phyloP scores from a whole-genome alignment of 768 basidiomycete genomes.

The Pilatotrama ljubarskyi region DNA sequence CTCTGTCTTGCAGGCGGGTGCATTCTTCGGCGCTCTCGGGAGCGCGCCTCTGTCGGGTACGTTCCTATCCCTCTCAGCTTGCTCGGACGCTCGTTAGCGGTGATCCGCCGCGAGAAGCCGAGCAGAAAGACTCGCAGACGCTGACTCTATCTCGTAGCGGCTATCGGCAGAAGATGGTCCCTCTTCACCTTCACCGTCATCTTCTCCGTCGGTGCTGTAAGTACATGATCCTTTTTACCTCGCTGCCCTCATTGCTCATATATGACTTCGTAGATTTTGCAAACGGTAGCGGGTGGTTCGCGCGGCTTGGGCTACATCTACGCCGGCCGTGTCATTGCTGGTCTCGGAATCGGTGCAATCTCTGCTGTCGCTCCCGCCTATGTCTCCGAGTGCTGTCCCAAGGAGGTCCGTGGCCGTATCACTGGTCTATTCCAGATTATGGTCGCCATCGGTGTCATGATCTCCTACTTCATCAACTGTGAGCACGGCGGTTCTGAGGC shows the following conservation, averaged over 20 bases:
- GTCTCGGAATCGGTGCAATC: conserved; percentile 81
- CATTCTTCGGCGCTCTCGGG: conserved; percentile 83
- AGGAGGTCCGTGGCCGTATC: conserved; percentile 82
- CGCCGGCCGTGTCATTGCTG: conserved; percentile 76
- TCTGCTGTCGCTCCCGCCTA: conserved; percentile 84
- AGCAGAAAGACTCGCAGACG: background rate
- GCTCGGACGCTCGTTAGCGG: background rate
- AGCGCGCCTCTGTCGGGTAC: conserved; percentile 70
- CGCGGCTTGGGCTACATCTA: conserved; percentile 72
- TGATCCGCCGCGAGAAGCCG: background rate
- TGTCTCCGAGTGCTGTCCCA: conserved; percentile 86
- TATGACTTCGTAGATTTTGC: conserved; percentile 51
- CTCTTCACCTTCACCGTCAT: conserved; percentile 60
- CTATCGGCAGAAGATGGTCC: conserved; percentile 65
- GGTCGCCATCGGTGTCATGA: conserved; percentile 83
- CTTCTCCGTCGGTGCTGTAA: conserved; percentile 72
- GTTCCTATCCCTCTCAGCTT: conserved; percentile 24
- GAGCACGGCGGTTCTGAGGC: conserved; percentile 29
- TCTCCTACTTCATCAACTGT: conserved; percentile 84
- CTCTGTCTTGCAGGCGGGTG: conserved; percentile 83
- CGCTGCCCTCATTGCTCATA: background rate
- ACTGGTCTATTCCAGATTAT: conserved; percentile 87
- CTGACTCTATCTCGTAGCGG: conserved; percentile 39
- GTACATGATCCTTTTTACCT: conserved; percentile 15
- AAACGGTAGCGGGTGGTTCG: conserved; percentile 60